Base-by-base conservation (phyloP, 1,284 basidiomycete species). In the Leccinum huronense region DNA sequence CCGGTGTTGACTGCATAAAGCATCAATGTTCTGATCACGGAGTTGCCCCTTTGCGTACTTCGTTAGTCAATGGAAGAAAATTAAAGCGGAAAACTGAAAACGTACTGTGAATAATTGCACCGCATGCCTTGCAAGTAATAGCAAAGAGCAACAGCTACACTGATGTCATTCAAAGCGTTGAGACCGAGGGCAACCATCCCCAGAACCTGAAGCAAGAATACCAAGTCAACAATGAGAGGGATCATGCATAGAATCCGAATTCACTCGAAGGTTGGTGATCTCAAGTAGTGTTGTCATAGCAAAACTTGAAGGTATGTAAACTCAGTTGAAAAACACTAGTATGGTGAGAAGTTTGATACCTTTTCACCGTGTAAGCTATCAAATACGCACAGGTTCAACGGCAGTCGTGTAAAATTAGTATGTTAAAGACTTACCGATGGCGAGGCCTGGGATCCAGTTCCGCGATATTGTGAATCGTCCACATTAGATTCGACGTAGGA, bases 1-100 rank as follows among this genome's bases (percentile, higher is more conserved):
- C 88, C 80, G 0, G 80, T 82, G 60, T 76, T 80, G n/a, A 81
- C 66, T 19, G 85, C 83, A 63, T 84, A 84, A 31, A 84, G 65
- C 3, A 79, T 84, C 42, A 86, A 67, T 1, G 72, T 81, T 66
- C 83, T 84, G 42, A 90, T 82, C n/a, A 88, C 76, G 5, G 83
- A 83, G 72, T 88, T 83, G 54, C 84, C 82, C 54, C 87, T 89
- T 67, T 6, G 31, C 1, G 34, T 53, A 16, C 23, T 11, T 1
- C 10, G 45, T 73, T 34, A 58, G 53, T 3, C 57, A 23, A 5
- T 0, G 10, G n/a, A 3, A 38, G 27, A 30, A 48, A 27, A 30
- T 13, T 23, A 30, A 1, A 45, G 23, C 16, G 33, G 19, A 16
- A 27, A 55, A 40, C 63, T 11, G 33, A 6, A 45, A 34, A 65